phyloP scores from a whole-genome alignment of 1,284 basidiomycete genomes.

The Tilletia walkeri region DNA sequence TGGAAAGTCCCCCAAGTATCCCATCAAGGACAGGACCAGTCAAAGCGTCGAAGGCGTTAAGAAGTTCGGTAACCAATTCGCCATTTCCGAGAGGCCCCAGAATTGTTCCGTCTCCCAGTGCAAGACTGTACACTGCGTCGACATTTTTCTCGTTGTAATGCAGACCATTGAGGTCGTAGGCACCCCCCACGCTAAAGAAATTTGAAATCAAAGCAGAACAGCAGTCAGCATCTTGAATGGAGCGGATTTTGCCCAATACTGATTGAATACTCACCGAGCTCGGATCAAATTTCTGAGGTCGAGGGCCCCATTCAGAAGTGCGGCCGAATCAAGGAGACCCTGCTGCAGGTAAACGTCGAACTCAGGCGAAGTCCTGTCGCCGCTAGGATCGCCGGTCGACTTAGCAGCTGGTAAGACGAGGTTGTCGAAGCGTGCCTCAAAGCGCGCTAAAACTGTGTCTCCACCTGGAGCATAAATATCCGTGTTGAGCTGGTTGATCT shows the following conservation, averaged over 20 bases:
- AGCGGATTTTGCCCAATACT: not conserved
- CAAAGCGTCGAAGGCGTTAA: not conserved
- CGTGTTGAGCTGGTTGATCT: constrained; percentile 13
- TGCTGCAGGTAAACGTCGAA: constrained; percentile 4
- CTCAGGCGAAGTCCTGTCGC: not conserved
- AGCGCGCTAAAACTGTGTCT: not conserved
- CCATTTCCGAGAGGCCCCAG: too few relatives aligned
- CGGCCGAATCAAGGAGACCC: not conserved
- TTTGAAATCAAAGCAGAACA: not conserved
- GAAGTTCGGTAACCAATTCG: not conserved
- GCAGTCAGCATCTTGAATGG: not conserved
- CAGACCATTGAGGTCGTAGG: not conserved
- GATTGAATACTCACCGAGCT: not conserved
- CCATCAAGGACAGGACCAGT: not conserved
- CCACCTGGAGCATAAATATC: not conserved
- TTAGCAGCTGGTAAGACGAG: not conserved
- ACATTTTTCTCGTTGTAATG: constrained; percentile 9
- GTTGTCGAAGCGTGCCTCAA: not conserved
- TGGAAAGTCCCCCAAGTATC: not conserved
- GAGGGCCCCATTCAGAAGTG: not conserved
- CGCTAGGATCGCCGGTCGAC: not conserved
- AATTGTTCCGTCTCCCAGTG: not conserved
- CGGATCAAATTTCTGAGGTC: constrained; percentile 14
- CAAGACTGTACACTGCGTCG: not conserved
- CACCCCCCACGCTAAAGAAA: not conserved